Conservation (phyloP, 805 yeast genomes). For the Candida coleopterorum region DNA sequence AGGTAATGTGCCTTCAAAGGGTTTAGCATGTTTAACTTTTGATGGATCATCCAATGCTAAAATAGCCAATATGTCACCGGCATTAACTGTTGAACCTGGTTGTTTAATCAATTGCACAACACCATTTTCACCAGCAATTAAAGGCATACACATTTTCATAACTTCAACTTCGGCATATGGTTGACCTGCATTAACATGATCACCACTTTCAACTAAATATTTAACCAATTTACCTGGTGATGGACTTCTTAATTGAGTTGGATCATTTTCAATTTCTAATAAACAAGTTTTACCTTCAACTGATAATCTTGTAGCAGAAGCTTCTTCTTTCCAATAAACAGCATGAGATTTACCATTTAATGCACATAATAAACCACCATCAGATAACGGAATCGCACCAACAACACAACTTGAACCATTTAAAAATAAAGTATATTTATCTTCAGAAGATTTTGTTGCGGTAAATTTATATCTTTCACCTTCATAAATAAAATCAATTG, state of each 20-base stretch:
- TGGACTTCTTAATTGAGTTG: slow-evolving; percentile 97
- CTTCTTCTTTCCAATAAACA: slow-evolving; percentile 97
- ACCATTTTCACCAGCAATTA: slow-evolving; percentile 92
- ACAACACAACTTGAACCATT: slow-evolving; percentile 90
- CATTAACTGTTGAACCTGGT: slow-evolving; percentile 95
- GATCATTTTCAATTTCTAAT: slow-evolving; percentile 94
- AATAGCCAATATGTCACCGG: slow-evolving; percentile 96
- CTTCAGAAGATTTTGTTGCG: slow-evolving; percentile 86
- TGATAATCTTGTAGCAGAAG: slow-evolving; percentile 88
- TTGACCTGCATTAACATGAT: slow-evolving; percentile 85
- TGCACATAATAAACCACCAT: slow-evolving; percentile 88
- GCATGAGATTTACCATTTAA: slow-evolving; percentile 92
- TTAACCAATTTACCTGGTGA: slow-evolving; percentile 98
- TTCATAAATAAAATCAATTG: slow-evolving; percentile 93
- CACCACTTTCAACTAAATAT: slow-evolving; percentile 92
- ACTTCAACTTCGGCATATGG: slow-evolving; percentile 98
- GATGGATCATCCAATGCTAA: slow-evolving; percentile 94
- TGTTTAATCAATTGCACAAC: slow-evolving; percentile 87
- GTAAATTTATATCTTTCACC: slow-evolving; percentile 92
- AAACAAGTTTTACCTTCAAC: slow-evolving; percentile 94
- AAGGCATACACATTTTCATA: slow-evolving; percentile 99
- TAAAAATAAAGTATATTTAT: slow-evolving; percentile 80
- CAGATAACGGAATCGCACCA: slow-evolving; percentile 83
- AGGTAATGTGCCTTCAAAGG: slow-evolving; percentile 91
- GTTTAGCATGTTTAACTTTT: slow-evolving; percentile 93